A percentile compares a stretch with the other conserved stretches of the same genome.
These are phyloP conservation scores for Perkinsus marinus DNA, from an alignment of 169 alveolate genomes.

Conservation along the genomic window DNA sequence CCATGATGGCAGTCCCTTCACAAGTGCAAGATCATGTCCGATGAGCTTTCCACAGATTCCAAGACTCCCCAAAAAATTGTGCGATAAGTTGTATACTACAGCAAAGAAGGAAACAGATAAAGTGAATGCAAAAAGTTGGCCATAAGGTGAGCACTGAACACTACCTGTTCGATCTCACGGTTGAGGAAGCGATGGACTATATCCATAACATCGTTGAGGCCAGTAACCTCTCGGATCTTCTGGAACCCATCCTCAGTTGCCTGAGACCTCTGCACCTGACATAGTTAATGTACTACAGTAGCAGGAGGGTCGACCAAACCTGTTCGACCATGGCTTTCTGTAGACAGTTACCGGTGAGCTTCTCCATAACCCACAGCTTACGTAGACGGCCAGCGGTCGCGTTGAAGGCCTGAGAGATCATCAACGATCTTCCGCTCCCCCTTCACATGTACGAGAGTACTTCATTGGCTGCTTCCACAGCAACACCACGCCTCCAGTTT, in stretches of 20 bases:
- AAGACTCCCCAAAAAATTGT: no score
- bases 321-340: constrained; percentile 25
- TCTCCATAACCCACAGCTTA: constrained; percentile 21
- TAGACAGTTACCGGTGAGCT: constrained; percentile 21
- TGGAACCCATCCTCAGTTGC: constrained; percentile 26
- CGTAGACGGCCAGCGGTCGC: constrained; percentile 29
- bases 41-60: no score
- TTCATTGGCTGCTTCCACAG: constrained; percentile 13
- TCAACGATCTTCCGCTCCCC: neutral
- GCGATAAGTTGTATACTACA: no score
- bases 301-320: neutral
- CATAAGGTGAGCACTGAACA: no score
- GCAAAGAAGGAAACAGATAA: neutral
- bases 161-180: constrained; percentile 9
- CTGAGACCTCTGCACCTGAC: constrained; percentile 23
- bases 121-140: no score
- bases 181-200: constrained; percentile 23
- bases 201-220: constrained; percentile 28
- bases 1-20: no score
- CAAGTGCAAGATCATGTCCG: no score
- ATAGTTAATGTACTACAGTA: neutral
- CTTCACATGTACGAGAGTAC: neutral
- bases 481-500: constrained; percentile 10
- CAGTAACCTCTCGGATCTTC: constrained; percentile 28
- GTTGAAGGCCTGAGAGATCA: constrained; percentile 9